These are phyloP conservation scores for Blechomonas ayalai DNA, from an alignment of 208 protist genomes.

Conservation along the genomic window DNA sequence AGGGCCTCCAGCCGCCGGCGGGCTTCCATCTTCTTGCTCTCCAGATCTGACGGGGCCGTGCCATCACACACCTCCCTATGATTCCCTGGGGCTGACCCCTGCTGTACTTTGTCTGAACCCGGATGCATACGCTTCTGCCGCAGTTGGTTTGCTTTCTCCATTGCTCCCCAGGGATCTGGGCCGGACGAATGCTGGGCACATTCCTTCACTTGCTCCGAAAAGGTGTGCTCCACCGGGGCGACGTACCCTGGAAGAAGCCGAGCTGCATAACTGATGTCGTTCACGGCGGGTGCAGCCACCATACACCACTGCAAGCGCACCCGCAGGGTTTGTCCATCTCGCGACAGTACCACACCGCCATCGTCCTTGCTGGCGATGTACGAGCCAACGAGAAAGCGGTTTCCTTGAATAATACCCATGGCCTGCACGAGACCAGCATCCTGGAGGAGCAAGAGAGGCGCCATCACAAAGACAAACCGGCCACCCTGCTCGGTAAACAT, in stretches of 20 bases:
- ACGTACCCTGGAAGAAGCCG: conserved; percentile 29
- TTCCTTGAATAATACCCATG: conserved; percentile 30
- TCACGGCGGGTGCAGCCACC: conserved; percentile 29
- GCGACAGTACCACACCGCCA: conserved; percentile 8
- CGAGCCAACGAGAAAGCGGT: conserved; percentile 28
- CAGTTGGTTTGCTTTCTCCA: conserved; percentile 1
- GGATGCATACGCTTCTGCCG: not conserved
- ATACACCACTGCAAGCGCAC: conserved; percentile 59
- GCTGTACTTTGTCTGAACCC: not conserved
- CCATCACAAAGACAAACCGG: conserved; percentile 16
- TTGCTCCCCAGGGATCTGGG: not conserved
- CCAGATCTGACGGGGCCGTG: conserved; percentile 15
- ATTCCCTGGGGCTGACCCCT: not conserved
- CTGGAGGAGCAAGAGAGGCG: conserved; percentile 16
- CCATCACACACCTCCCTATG: not conserved
- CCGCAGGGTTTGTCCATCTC: conserved; percentile 25
- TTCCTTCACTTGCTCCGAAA: conserved; percentile 10
- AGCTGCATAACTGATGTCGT: conserved; percentile 5
- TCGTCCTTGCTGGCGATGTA: conserved; percentile 6
- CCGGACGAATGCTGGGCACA: conserved; percentile 11
- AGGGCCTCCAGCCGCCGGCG: conserved; percentile 39
- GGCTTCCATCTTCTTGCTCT: conserved; percentile 35
- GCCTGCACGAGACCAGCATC: conserved; percentile 18
- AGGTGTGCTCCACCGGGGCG: conserved; percentile 14
- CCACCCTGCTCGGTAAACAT: conserved; percentile 6